phyloP scores from a whole-genome alignment of 495 filamentous ascomycete genomes.

The Trichoderma reesei region DNA sequence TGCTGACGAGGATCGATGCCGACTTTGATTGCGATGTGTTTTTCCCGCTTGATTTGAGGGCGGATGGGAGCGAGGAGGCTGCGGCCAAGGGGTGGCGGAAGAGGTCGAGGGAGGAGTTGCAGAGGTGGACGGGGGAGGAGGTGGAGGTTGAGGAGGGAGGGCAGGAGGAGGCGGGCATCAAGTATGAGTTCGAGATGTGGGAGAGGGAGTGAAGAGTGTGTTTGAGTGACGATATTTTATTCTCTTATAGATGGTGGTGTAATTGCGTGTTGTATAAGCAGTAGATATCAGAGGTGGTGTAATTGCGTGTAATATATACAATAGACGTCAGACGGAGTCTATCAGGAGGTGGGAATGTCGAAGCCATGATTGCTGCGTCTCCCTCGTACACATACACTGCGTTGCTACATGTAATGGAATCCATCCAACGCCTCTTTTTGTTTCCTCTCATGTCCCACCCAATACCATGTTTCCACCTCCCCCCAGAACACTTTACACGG shows the following conservation, averaged over 20 bases:
- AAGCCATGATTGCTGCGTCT: not conserved
- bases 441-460: no score
- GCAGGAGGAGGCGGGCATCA: constrained; percentile 46
- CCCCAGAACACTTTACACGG: constrained; percentile 6
- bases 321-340: not conserved
- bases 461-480: no score
- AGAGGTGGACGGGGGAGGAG: constrained; percentile 49
- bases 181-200: constrained; percentile 60
- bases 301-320: no score
- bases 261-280: no score
- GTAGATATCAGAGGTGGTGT: not conserved
- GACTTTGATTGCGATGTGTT: constrained; percentile 85
- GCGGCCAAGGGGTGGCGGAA: constrained; percentile 35
- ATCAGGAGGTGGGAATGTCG: not conserved
- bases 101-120: constrained; percentile 39
- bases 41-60: constrained; percentile 54
- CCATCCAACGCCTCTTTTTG: not conserved
- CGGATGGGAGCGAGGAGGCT: constrained; percentile 17
- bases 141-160: constrained; percentile 40
- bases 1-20: constrained; percentile 52
- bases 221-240: not conserved
- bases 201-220: constrained; percentile 28
- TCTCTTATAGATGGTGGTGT: not conserved
- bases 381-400: not conserved
- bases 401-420: not conserved